Evolutionary conservation across 805 yeast genomes (phyloP).

Genomic region (Schizosaccharomyces pombe): DNA sequence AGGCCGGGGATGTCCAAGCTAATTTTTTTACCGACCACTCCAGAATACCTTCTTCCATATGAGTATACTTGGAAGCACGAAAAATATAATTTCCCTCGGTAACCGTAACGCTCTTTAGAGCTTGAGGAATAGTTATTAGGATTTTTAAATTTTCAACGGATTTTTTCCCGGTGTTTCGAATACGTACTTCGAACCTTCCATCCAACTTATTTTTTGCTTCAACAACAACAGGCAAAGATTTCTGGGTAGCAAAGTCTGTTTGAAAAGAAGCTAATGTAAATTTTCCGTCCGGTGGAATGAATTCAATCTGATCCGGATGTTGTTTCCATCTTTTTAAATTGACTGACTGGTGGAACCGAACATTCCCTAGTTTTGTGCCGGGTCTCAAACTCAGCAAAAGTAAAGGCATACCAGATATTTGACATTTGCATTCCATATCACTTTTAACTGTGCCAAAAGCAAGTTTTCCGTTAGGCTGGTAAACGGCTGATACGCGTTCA

Average conservation of each 20-base stretch:
- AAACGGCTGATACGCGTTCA: conserved; percentile 39
- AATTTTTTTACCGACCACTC: conserved; percentile 3
- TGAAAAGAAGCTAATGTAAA: conserved; percentile 36
- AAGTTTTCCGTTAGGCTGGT: background rate
- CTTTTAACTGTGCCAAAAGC: conserved; percentile 28
- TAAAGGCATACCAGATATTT: conserved; percentile 57
- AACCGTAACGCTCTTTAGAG: background rate
- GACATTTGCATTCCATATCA: conserved; percentile 34
- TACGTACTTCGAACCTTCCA: background rate
- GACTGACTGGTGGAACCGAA: conserved; percentile 52
- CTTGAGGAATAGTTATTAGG: background rate
- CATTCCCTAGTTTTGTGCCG: conserved; percentile 14
- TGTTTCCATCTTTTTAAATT: conserved; percentile 28
- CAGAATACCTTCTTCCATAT: background rate
- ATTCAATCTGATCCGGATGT: conserved; percentile 28
- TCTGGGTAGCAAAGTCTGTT: background rate
- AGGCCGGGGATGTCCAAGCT: background rate
- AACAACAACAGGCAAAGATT: background rate
- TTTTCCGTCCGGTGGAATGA: conserved; percentile 77
- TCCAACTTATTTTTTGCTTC: background rate
- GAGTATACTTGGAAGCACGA: background rate
- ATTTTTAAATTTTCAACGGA: background rate
- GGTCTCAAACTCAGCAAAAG: conserved; percentile 30
- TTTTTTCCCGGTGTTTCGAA: background rate
- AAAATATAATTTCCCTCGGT: background rate